These are phyloP conservation scores for Clarkia xantiana DNA, from an alignment of 345 rosid species.

Conservation along the genomic window DNA sequence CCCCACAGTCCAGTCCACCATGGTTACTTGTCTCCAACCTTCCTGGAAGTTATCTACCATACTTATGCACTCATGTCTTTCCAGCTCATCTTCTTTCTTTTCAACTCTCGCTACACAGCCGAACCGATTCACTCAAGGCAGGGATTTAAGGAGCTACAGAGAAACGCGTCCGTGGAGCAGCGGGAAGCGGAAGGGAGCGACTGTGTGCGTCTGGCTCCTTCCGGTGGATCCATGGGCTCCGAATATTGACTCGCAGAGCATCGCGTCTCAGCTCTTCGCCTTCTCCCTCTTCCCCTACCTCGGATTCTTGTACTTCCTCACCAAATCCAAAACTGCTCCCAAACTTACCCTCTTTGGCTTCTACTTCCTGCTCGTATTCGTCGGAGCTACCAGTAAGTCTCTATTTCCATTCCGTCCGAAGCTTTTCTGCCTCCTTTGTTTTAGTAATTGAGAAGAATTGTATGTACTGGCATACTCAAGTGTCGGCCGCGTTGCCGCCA, in stretches of 20 bases:
- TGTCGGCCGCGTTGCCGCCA: too few relatives aligned
- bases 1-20: too few relatives aligned
- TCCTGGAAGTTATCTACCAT: too few relatives aligned
- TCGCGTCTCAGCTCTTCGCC: constrained; percentile 73
- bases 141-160: too few relatives aligned
- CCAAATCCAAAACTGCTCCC: constrained; percentile 73
- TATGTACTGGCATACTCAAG: too few relatives aligned
- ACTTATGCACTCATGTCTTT: too few relatives aligned
- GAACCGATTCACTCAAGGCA: too few relatives aligned
- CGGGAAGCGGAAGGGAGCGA: neutral
- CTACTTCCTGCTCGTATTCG: constrained; percentile 87
- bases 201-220: constrained; percentile 34
- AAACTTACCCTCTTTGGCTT: constrained; percentile 80
- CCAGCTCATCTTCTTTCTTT: too few relatives aligned
- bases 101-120: too few relatives aligned
- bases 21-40: too few relatives aligned
- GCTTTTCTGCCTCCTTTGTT: neutral
- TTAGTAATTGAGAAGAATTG: too few relatives aligned
- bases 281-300: constrained; percentile 70
- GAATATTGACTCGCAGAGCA: constrained; percentile 58
- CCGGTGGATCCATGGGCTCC: constrained; percentile 93
- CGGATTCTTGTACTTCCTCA: constrained; percentile 83
- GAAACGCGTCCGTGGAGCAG: too few relatives aligned
- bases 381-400: constrained; percentile 70
- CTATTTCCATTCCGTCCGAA: neutral